Base-by-base conservation (phyloP, 768 basidiomycete genomes). In the Collybia sp. region DNA sequence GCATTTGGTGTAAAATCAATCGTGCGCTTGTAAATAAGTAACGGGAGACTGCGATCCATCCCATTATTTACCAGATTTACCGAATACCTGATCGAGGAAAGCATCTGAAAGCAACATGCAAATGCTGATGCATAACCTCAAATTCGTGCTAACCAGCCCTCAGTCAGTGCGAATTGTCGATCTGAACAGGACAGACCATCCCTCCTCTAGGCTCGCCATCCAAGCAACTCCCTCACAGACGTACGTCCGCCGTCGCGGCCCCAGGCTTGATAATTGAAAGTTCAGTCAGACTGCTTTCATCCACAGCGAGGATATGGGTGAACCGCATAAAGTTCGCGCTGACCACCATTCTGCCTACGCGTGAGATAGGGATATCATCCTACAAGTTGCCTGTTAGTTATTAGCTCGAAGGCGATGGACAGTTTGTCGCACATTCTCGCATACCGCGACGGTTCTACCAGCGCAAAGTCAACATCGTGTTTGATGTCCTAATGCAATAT, bases 281-380 rank as follows among this genome's bases (percentile, higher is more conserved):
- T 48, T 79, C 70, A 31, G 73, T 73, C 51, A 88, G 70, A 65
- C 93, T 94, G 57, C 71, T 80, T 47, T 76, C 75, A 58, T 95
- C 93, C 36, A 92, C 80, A 6, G 92, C 89, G 11, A 96, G 72
- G 55, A 96, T 91, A 55, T 93, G 83, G 43, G 88, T 83, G 62
- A 91, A 95, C 12, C 62, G 60, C 13, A 62, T 70, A 60, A 91
- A 95, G 65, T 96, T 93, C 1, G 71, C 71, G 18, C 64, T 62
- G 9, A 53, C 48, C n/a, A 90, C 74, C 60, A 83, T 79, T 15
- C 87, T 80, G 8, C 86, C 87, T 16, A 63, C 60, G 55, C 85
- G 82, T 19, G 74, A 61, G 47, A 94, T 88, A 1, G 85, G 82
- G 17, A 94, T 75, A 1, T 74, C 63, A 63, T 87, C 77, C 89